Evolutionary conservation across 140 eudicot species (phyloP).

Genomic region (Ambrosia hybrid): DNA sequence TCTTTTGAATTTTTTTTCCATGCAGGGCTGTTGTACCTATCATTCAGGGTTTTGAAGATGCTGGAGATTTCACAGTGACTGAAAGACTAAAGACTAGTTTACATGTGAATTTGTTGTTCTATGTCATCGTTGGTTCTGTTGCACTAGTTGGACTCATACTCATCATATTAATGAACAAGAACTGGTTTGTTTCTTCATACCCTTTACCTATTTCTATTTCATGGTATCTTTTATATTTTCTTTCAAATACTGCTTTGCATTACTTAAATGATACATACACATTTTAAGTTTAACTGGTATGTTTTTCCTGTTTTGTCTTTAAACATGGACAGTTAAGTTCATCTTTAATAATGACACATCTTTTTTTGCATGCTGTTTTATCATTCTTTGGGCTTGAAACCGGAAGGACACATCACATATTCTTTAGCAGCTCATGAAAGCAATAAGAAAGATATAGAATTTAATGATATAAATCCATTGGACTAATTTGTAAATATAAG

Average conservation of each 20-base stretch:
- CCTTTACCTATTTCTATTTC: neutral
- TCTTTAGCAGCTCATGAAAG: neutral
- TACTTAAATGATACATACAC: neutral
- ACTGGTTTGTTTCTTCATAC: slow-evolving; percentile 56
- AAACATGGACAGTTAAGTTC: neutral
- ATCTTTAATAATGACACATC: neutral
- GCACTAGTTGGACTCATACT: slow-evolving; percentile 72
- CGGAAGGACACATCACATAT: neutral
- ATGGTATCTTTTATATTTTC: neutral
- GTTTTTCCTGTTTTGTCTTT: too few species aligned
- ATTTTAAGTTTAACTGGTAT: neutral
- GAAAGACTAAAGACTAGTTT: slow-evolving; percentile 86
- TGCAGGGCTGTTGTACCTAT: slow-evolving; percentile 99
- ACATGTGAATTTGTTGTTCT: slow-evolving; percentile 70
- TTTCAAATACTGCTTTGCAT: neutral
- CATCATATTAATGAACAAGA: slow-evolving; percentile 52
- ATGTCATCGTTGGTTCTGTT: slow-evolving; percentile 63
- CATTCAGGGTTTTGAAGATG: slow-evolving; percentile 99
- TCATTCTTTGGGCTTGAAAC: too few species aligned
- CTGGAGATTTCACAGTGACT: slow-evolving; percentile 82
- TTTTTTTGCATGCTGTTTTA: too few species aligned
- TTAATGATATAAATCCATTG: neutral
- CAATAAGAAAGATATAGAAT: neutral
- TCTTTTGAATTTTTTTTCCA: slow-evolving; percentile 32
- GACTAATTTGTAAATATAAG: neutral